Conservation (phyloP, 192 early-diverging fungal genomes). For the Ramicandelaber brevisporus region DNA sequence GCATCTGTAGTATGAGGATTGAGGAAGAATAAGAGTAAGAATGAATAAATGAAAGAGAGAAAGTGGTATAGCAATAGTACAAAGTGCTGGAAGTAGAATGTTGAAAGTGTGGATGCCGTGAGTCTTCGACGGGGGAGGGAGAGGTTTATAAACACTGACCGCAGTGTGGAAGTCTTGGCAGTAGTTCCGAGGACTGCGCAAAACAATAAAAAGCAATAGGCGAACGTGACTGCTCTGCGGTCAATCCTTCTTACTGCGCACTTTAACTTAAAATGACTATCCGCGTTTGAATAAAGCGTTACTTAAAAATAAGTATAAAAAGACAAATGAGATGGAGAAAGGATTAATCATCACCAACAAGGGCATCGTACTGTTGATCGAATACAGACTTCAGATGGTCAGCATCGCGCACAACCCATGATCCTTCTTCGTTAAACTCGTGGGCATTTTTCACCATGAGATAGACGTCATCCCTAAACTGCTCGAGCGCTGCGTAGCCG, state of each 20-base stretch:
- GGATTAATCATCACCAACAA: slow-evolving; percentile 7
- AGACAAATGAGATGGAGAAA: slow-evolving; percentile 6
- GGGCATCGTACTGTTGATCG: slow-evolving; percentile 6
- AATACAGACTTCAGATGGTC: slow-evolving; percentile 21
- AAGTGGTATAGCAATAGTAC: background rate
- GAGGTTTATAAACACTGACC: background rate
- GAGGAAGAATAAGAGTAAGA: background rate
- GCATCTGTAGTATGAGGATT: background rate
- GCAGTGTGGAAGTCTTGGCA: background rate
- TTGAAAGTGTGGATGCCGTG: background rate
- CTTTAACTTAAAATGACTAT: background rate
- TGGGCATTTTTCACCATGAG: slow-evolving; percentile 82
- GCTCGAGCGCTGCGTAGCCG: slow-evolving; percentile 30
- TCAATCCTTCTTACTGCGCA: background rate
- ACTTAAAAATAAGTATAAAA: slow-evolving; percentile 1
- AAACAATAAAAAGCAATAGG: no score
- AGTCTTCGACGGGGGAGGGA: background rate
- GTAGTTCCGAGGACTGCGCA: no score
- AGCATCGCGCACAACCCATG: slow-evolving; percentile 79
- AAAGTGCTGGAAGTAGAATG: background rate
- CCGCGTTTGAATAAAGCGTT: background rate
- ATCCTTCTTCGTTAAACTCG: slow-evolving; percentile 76
- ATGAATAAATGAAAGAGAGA: background rate
- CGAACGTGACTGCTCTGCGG: background rate
- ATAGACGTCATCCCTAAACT: slow-evolving; percentile 58